A percentile compares a stretch with the other conserved stretches of the same genome.
phyloP scores from a whole-genome alignment of 2,329 filamentous ascomycete species.

The Dryadomyces quercus-mongolicae region DNA sequence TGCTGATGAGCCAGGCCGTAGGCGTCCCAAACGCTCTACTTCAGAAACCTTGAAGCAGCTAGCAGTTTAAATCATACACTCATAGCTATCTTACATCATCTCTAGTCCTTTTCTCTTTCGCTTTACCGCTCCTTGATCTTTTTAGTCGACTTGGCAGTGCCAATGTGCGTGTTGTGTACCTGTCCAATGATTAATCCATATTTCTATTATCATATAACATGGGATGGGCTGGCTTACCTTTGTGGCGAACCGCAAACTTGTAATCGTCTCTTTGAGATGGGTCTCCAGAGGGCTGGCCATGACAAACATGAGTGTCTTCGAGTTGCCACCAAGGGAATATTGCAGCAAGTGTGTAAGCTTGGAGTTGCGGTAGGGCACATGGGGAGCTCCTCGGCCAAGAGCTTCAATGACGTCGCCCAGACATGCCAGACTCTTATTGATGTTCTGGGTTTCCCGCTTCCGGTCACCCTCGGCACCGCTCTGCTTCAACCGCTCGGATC shows the following conservation, averaged over 20 bases:
- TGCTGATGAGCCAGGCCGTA: background rate
- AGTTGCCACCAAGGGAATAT: conserved; percentile 89
- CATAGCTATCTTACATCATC: background rate
- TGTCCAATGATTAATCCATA: conserved; percentile 17
- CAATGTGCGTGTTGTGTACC: conserved; percentile 85
- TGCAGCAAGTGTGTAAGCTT: conserved; percentile 94
- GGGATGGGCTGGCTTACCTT: conserved; percentile 47
- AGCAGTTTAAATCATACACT: background rate
- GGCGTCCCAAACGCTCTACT: background rate
- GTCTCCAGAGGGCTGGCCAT: conserved; percentile 91
- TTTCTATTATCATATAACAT: background rate
- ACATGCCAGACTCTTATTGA: conserved; percentile 89
- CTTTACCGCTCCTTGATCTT: conserved; percentile 28
- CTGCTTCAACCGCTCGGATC: conserved; percentile 81
- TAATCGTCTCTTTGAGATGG: conserved; percentile 85
- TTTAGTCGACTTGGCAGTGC: conserved; percentile 68
- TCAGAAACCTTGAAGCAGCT: background rate
- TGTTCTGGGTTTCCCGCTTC: conserved; percentile 89
- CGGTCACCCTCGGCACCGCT: conserved; percentile 77
- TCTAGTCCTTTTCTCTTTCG: background rate
- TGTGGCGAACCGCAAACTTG: conserved; percentile 88
- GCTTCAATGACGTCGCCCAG: conserved; percentile 91
- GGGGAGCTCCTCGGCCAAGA: conserved; percentile 69
- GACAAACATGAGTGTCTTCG: conserved; percentile 97
- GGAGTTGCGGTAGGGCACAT: conserved; percentile 90